A percentile compares a stretch with the other conserved stretches of the same genome.
phyloP scores from a whole-genome alignment of 305 asterid genomes.

The Solanum hybrid region DNA sequence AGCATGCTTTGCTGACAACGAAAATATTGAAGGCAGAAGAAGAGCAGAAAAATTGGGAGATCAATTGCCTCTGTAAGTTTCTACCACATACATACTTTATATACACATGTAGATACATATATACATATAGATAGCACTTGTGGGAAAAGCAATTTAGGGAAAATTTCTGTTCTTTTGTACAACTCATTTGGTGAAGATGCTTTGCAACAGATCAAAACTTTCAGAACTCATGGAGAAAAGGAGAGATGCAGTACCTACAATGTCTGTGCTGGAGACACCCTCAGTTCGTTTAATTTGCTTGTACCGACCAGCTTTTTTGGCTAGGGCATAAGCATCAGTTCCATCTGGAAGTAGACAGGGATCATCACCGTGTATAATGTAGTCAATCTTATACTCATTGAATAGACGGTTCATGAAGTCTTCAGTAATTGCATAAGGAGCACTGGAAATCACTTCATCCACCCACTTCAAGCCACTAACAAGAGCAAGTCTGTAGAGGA shows the following conservation, averaged over 20 bases:
- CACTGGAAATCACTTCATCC: constrained; percentile 86
- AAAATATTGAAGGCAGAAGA: not conserved
- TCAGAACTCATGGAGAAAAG: constrained; percentile 1
- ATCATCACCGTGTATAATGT: constrained; percentile 88
- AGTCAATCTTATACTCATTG: constrained; percentile 79
- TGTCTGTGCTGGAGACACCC: constrained; percentile 95
- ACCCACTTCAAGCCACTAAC: constrained; percentile 97
- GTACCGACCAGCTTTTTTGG: constrained; percentile 90
- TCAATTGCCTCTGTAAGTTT: not conserved
- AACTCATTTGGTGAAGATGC: not conserved
- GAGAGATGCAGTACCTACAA: constrained; percentile 72
- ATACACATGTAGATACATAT: not conserved
- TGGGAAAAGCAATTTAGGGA: not conserved
- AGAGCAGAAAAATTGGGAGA: not conserved
- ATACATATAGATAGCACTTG: not conserved
- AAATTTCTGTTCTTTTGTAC: not conserved
- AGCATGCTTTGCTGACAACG: not conserved
- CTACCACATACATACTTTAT: not conserved
- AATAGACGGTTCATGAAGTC: constrained; percentile 79
- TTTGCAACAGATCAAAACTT: not conserved
- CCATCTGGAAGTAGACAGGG: constrained; percentile 96
- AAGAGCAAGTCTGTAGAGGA: constrained; percentile 59
- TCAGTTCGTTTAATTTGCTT: constrained; percentile 95
- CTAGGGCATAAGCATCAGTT: constrained; percentile 89
- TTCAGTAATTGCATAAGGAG: constrained; percentile 84